Evolutionary conservation across 1,284 basidiomycete species (phyloP), one percentile per base, ranked within the genome.

Genomic region (Coniophora puteana): DNA sequence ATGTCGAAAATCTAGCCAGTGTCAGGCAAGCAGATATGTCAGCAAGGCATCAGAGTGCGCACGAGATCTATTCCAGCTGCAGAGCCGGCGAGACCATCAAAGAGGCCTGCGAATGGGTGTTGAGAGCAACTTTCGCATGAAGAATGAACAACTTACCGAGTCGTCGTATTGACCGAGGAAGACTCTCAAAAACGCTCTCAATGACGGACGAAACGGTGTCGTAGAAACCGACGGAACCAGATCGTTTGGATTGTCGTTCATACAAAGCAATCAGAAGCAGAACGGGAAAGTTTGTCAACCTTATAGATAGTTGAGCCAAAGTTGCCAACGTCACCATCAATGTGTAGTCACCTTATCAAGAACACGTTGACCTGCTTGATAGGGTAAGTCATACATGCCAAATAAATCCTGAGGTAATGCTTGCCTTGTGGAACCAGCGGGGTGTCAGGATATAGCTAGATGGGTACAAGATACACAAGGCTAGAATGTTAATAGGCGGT

Each of bases 401-500:
- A 35, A 36, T 34, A 8, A 40, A 31, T 24, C 38, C 38, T 36
- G 42, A 35, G 33, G 3, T 8, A 26, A 4, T 10, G 14, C 56
- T 33, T 49, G 81, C 86, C 68, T 93, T 93, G 56, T 93, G 89
- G 57, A 91, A 91, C 87, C 87, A 89, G 38, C 84, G 68, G 21
- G 84, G 83, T 2, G 72, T 69, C 22, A 94, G 69, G 30, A 90
- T 66, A 55, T 88, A 92, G 50, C 83, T 89, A 22, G 87, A 72
- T 1, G 92, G 92, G 47, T 90, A 72, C 76, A 95, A 86, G 45
- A 93, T 67, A 38, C 80, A 79, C 10, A 94, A 65, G 0, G 92
- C 92, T 30, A 92, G 50, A 4, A 95, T 63, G 61, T 94, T 95
- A 52, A 96, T 69, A 0, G 93, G 93, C 1, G 93, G 87, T 54